Evolutionary conservation across 768 basidiomycete species (phyloP).

Genomic region (Amanita pseudoporphyria): DNA sequence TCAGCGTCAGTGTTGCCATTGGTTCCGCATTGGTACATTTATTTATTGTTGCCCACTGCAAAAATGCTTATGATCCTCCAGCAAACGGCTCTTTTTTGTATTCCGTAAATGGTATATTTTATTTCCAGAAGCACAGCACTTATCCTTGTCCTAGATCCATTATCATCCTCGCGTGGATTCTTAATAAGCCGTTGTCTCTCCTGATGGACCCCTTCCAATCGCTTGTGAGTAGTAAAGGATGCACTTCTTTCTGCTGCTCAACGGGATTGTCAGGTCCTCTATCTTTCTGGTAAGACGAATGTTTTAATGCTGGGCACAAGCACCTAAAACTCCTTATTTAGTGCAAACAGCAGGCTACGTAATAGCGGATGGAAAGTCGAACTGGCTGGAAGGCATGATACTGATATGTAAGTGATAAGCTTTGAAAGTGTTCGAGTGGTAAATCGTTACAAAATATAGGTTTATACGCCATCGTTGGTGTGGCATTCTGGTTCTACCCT

Average conservation of each 20-base stretch:
- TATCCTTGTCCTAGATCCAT: slow-evolving; percentile 40
- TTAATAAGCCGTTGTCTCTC: slow-evolving; percentile 69
- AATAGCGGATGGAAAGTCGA: slow-evolving; percentile 79
- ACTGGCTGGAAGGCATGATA: slow-evolving; percentile 85
- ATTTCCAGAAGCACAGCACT: background rate
- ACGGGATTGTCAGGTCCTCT: slow-evolving; percentile 23
- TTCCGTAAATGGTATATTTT: slow-evolving; percentile 25
- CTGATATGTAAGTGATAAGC: slow-evolving; percentile 44
- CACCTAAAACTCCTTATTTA: slow-evolving; percentile 14
- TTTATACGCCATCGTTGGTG: slow-evolving; percentile 63
- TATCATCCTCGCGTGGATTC: slow-evolving; percentile 71
- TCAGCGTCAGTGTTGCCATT: slow-evolving; percentile 79
- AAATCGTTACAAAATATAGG: slow-evolving; percentile 23
- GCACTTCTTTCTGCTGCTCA: slow-evolving; percentile 10
- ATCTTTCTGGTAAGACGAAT: slow-evolving; percentile 33
- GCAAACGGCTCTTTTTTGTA: slow-evolving; percentile 52
- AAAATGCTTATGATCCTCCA: slow-evolving; percentile 16
- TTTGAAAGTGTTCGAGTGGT: background rate
- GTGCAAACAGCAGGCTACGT: slow-evolving; percentile 82
- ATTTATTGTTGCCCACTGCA: background rate
- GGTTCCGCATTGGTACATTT: slow-evolving; percentile 62
- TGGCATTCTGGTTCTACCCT: slow-evolving; percentile 65
- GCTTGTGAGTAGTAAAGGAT: slow-evolving; percentile 22
- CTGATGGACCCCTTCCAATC: slow-evolving; percentile 88
- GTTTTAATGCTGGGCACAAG: background rate